phyloP scores from a whole-genome alignment of 139 green algal genomes.

The Gonium pectorale region DNA sequence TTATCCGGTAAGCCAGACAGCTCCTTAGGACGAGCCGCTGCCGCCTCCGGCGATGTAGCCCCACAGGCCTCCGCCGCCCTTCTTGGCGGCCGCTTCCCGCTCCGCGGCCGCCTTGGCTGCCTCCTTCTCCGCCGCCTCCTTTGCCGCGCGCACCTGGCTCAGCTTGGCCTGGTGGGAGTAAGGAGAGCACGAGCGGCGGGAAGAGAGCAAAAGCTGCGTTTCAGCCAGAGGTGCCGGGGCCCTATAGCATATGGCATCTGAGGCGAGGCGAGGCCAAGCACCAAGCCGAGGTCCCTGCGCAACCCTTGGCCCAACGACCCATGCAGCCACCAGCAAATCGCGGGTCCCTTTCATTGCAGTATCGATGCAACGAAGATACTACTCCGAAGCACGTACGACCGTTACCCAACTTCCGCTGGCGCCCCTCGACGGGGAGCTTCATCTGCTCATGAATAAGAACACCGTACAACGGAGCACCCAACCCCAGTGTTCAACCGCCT shows the following conservation, averaged over 20 bases:
- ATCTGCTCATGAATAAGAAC: not conserved
- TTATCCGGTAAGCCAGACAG: no score
- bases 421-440: not conserved
- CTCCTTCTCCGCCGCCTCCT: constrained; percentile 43
- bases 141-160: constrained; percentile 40
- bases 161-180: constrained; percentile 23
- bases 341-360: no score
- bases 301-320: no score
- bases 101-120: constrained; percentile 22
- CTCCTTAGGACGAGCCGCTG: no score
- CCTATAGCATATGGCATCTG: not conserved
- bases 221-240: not conserved
- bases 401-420: no score
- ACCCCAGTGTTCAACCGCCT: not conserved
- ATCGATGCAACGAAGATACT: no score
- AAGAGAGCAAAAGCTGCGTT: not conserved
- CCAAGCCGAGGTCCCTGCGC: no score
- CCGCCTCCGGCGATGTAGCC: constrained; percentile 45
- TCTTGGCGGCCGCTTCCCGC: constrained; percentile 34
- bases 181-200: not conserved
- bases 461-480: not conserved
- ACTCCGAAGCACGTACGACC: not conserved
- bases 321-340: not conserved
- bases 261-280: no score
- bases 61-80: constrained; percentile 43